These are phyloP conservation scores for Sanghuangporus baumii DNA, from an alignment of 1,284 basidiomycete genomes.

Conservation along the genomic window DNA sequence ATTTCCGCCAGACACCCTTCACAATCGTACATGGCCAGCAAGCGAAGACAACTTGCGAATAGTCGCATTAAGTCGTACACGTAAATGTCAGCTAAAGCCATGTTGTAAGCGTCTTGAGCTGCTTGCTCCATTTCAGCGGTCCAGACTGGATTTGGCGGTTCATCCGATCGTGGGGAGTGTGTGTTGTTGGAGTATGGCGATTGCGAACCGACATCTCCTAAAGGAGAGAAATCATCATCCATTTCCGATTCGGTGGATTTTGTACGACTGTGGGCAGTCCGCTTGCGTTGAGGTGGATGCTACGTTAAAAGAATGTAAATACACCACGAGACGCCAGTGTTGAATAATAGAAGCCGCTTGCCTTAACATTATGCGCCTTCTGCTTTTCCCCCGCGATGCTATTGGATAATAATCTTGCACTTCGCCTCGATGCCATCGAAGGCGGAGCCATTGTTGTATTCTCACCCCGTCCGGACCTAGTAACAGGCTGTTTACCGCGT, in stretches of 20 bases:
- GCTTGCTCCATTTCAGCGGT: constrained; percentile 56
- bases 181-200: constrained; percentile 51
- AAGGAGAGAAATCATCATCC: constrained; percentile 51
- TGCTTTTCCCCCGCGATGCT: constrained; percentile 48
- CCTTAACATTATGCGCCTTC: constrained; percentile 31
- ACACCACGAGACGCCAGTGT: not conserved
- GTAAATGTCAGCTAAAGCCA: constrained; percentile 73
- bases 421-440: constrained; percentile 47
- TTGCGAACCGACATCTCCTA: constrained; percentile 45
- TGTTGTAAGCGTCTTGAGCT: constrained; percentile 65
- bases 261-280: constrained; percentile 46
- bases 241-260: constrained; percentile 61
- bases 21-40: constrained; percentile 73
- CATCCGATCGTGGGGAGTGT: constrained; percentile 55
- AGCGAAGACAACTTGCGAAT: constrained; percentile 74
- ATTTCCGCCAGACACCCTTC: constrained; percentile 69
- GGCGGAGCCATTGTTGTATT: constrained; percentile 45
- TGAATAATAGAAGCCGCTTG: constrained; percentile 20
- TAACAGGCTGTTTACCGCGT: constrained; percentile 62
- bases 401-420: constrained; percentile 50
- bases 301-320: constrained; percentile 18
- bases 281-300: constrained; percentile 51
- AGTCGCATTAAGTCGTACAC: constrained; percentile 76
- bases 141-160: constrained; percentile 54
- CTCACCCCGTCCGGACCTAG: constrained; percentile 37